Evolutionary conservation across 2,329 filamentous ascomycete genomes (phyloP).

Genomic region (Metarhizium robertsii): DNA sequence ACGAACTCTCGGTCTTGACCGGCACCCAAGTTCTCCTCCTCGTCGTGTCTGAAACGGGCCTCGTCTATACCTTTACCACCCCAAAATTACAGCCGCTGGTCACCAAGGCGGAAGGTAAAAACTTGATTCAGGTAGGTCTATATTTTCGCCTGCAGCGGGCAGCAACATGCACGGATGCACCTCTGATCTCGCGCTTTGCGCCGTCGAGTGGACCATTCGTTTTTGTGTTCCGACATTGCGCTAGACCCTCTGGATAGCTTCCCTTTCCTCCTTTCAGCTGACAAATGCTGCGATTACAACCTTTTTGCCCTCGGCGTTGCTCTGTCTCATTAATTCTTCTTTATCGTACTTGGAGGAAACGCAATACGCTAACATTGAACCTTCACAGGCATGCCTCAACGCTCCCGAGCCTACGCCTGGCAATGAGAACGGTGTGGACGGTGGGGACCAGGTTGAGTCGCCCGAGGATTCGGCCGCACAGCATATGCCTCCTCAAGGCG

Average conservation of each 20-base stretch:
- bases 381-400: constrained; percentile 80
- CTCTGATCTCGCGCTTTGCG: no score
- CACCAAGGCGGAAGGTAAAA: constrained; percentile 98
- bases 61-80: constrained; percentile 97
- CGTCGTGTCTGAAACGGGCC: constrained; percentile 92
- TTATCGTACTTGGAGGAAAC: no score
- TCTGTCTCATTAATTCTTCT: not conserved
- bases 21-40: constrained; percentile 95
- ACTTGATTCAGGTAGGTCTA: constrained; percentile 76
- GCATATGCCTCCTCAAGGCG: constrained; percentile 57
- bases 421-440: constrained; percentile 73
- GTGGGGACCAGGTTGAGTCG: constrained; percentile 70
- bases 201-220: not conserved
- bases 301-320: not conserved
- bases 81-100: constrained; percentile 97
- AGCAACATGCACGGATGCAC: not conserved
- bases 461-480: constrained; percentile 78
- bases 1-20: constrained; percentile 93
- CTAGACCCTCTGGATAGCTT: no score
- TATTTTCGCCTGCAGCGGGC: not conserved
- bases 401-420: constrained; percentile 81
- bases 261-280: no score
- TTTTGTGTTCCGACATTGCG: not conserved
- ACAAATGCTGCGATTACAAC: no score
- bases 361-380: not conserved